Conservation (phyloP, 176 grass and related monocot species). For the Oryza longistaminata region DNA sequence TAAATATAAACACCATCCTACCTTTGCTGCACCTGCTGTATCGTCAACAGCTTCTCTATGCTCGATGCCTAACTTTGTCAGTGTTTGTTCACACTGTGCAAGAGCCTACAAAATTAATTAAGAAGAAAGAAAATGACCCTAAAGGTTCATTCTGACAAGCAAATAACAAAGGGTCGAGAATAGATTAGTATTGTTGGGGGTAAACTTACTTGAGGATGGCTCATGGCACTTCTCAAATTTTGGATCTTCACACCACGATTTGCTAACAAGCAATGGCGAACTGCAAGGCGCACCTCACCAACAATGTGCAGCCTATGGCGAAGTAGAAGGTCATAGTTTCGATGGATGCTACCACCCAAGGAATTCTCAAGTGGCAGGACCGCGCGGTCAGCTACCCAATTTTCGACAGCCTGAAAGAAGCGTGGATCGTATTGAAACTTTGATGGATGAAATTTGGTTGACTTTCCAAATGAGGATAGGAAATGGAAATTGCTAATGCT, state of each 20-base stretch:
- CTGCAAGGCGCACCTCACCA: constrained; percentile 61
- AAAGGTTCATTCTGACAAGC: background rate
- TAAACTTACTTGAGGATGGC: constrained; percentile 67
- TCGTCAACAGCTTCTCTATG: constrained; percentile 91
- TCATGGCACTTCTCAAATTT: constrained; percentile 61
- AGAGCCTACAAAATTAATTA: constrained; percentile 51
- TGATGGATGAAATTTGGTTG: background rate
- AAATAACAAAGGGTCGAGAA: background rate
- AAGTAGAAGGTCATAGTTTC: constrained; percentile 84
- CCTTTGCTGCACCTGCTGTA: constrained; percentile 82
- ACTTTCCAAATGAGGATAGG: background rate
- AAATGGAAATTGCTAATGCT: background rate
- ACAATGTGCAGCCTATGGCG: constrained; percentile 72
- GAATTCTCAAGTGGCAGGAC: constrained; percentile 80
- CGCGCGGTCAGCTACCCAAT: constrained; percentile 56
- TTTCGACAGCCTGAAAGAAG: constrained; percentile 50
- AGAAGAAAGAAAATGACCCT: background rate
- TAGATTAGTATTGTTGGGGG: too few relatives aligned
- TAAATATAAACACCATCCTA: too few relatives aligned
- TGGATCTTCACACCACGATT: constrained; percentile 58
- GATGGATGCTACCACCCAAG: constrained; percentile 80
- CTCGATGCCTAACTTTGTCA: constrained; percentile 63
- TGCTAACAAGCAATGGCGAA: constrained; percentile 65
- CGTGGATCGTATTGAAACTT: background rate
- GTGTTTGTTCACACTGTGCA: constrained; percentile 80